These are phyloP conservation scores for Dryas integrifolia DNA, from an alignment of 331 rosid genomes.

Conservation along the genomic window DNA sequence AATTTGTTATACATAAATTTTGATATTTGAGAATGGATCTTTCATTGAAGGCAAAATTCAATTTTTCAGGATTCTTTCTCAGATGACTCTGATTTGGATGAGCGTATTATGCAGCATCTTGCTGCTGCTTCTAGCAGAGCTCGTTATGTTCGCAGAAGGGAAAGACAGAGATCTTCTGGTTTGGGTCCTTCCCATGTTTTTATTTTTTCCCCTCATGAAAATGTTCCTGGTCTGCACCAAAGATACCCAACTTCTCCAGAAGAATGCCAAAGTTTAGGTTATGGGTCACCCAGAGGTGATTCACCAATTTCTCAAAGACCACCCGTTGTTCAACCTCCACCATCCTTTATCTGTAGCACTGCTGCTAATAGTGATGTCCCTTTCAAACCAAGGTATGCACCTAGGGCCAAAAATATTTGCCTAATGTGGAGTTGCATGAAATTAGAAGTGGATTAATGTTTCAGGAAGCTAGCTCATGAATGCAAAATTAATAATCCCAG, in stretches of 20 bases:
- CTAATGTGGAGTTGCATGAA: neutral
- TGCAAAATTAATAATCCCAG: neutral
- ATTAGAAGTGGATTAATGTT: neutral
- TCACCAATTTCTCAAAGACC: slow-evolving; percentile 41
- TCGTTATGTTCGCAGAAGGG: slow-evolving; percentile 52
- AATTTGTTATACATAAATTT: neutral
- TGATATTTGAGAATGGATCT: slow-evolving; percentile 1
- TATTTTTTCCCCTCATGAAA: slow-evolving; percentile 38
- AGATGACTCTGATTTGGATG: slow-evolving; percentile 61
- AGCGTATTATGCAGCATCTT: slow-evolving; percentile 71
- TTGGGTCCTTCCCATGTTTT: slow-evolving; percentile 51
- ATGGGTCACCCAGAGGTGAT: slow-evolving; percentile 30
- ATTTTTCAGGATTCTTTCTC: slow-evolving; percentile 45
- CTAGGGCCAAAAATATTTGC: neutral
- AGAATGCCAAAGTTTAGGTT: slow-evolving; percentile 5
- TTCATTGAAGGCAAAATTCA: slow-evolving; percentile 1
- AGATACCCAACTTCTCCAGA: slow-evolving; percentile 32
- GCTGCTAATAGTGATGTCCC: slow-evolving; percentile 33
- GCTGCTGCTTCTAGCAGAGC: slow-evolving; percentile 61
- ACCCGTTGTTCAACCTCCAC: slow-evolving; percentile 34
- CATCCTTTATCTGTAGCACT: slow-evolving; percentile 29
- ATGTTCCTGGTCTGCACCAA: slow-evolving; percentile 34
- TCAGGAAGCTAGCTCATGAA: neutral
- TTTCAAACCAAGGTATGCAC: slow-evolving; percentile 50
- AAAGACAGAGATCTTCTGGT: slow-evolving; percentile 55